Evolutionary conservation across 805 yeast species (phyloP).

Genomic region (Starmerella sirachaensis): DNA sequence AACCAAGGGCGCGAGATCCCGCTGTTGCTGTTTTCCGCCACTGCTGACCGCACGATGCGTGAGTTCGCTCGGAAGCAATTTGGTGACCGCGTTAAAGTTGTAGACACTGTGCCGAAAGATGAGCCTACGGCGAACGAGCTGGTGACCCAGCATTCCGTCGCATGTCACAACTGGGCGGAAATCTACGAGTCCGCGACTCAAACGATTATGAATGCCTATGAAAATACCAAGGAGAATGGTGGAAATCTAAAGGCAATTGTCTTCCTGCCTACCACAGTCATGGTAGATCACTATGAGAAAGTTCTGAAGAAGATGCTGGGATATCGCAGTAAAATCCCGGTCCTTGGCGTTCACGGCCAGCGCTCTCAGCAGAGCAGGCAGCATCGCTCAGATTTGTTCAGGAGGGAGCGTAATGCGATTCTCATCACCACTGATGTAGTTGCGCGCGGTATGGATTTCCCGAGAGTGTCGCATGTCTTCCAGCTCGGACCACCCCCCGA

Average conservation of each 20-base stretch:
- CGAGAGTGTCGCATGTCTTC: slow-evolving; percentile 70
- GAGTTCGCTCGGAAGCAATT: slow-evolving; percentile 45
- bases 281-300: slow-evolving; percentile 46
- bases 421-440: slow-evolving; percentile 85
- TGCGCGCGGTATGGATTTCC: slow-evolving; percentile 95
- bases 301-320: slow-evolving; percentile 30
- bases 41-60: slow-evolving; percentile 59
- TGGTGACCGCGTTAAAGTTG: slow-evolving; percentile 28
- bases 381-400: slow-evolving; percentile 43
- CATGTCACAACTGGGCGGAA: slow-evolving; percentile 44
- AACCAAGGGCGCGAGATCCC: slow-evolving; percentile 37
- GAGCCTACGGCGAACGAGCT: slow-evolving; percentile 71
- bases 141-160: slow-evolving; percentile 54
- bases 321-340: too few relatives aligned
- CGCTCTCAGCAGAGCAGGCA: slow-evolving; percentile 60
- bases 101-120: slow-evolving; percentile 63
- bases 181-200: slow-evolving; percentile 44
- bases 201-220: slow-evolving; percentile 35
- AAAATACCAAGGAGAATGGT: slow-evolving; percentile 22
- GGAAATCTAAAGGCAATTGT: slow-evolving; percentile 59
- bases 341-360: slow-evolving; percentile 51
- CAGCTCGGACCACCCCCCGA: slow-evolving; percentile 72
- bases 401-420: slow-evolving; percentile 39
- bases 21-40: slow-evolving; percentile 76
- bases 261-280: slow-evolving; percentile 66